A percentile compares a stretch with the other conserved stretches of the same genome.
Evolutionary conservation across 345 rosid genomes (phyloP).

Genomic region (Pistacia vera): DNA sequence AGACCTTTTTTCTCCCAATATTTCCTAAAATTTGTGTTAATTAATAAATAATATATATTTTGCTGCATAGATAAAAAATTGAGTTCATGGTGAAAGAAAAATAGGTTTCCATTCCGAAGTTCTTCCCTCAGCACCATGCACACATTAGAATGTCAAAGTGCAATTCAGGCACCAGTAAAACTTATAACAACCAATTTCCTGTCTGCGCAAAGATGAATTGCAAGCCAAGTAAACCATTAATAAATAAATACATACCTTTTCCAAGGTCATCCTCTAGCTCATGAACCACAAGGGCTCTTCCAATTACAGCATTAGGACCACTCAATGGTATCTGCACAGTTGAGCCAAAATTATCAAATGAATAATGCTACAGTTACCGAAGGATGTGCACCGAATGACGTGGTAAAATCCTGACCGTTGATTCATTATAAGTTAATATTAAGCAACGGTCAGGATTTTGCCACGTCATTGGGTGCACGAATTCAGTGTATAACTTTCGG

Average conservation of each 20-base stretch:
- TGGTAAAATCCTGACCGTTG: too few species aligned
- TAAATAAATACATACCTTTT: constrained; percentile 54
- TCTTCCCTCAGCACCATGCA: neutral
- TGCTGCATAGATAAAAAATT: neutral
- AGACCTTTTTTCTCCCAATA: neutral
- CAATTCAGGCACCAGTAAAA: neutral
- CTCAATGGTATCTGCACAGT: constrained; percentile 67
- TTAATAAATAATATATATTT: neutral
- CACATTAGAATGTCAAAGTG: neutral
- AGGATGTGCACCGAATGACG: too few species aligned
- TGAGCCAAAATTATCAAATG: constrained; percentile 8
- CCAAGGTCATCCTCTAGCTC: constrained; percentile 99
- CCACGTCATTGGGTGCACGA: too few species aligned
- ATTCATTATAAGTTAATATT: too few species aligned
- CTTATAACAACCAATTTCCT: neutral
- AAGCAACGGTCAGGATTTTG: too few species aligned
- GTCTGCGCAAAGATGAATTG: neutral
- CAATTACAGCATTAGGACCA: constrained; percentile 78
- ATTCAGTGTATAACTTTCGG: too few species aligned
- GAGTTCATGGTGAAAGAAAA: neutral
- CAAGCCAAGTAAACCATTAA: constrained; percentile 5
- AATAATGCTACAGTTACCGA: too few species aligned
- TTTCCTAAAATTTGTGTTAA: neutral
- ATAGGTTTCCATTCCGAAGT: neutral
- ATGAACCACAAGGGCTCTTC: constrained; percentile 96